A percentile compares a stretch with the other conserved stretches of the same genome.
Conservation (phyloP, 441 rosid species). For the Euphorbia neoarborescens region DNA sequence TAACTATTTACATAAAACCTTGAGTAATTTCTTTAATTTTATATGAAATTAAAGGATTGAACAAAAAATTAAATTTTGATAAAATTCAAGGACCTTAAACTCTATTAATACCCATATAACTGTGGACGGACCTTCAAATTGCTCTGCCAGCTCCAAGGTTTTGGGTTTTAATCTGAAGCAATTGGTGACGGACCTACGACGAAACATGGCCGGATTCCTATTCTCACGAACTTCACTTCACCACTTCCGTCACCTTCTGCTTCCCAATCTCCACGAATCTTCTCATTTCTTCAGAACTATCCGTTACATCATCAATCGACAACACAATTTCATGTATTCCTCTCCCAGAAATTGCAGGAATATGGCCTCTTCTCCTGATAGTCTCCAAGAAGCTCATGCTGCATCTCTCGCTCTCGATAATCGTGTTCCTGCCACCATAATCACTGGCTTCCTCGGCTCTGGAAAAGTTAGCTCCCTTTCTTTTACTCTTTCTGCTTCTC, state of each 20-base stretch:
- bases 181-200: neutral
- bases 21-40: too few relatives aligned
- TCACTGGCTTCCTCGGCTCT: slow-evolving; percentile 71
- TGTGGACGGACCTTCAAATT: too few relatives aligned
- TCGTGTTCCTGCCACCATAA: slow-evolving; percentile 57
- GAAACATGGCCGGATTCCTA: slow-evolving; percentile 27
- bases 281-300: slow-evolving; percentile 17
- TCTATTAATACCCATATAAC: too few relatives aligned
- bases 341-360: slow-evolving; percentile 17
- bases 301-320: slow-evolving; percentile 14
- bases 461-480: slow-evolving; percentile 38
- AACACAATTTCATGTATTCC: neutral
- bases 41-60: too few relatives aligned
- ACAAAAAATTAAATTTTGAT: too few relatives aligned
- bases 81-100: too few relatives aligned
- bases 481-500: neutral
- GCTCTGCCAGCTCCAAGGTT: neutral
- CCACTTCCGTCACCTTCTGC: slow-evolving; percentile 20
- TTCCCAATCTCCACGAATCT: slow-evolving; percentile 8
- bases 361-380: slow-evolving; percentile 22
- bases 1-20: too few relatives aligned
- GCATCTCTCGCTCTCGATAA: slow-evolving; percentile 23
- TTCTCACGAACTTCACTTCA: slow-evolving; percentile 20
- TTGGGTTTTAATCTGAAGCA: neutral
- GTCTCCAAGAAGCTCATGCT: slow-evolving; percentile 13